Base-by-base conservation (phyloP, 2,329 filamentous ascomycete species). In the Alternaria triticina region DNA sequence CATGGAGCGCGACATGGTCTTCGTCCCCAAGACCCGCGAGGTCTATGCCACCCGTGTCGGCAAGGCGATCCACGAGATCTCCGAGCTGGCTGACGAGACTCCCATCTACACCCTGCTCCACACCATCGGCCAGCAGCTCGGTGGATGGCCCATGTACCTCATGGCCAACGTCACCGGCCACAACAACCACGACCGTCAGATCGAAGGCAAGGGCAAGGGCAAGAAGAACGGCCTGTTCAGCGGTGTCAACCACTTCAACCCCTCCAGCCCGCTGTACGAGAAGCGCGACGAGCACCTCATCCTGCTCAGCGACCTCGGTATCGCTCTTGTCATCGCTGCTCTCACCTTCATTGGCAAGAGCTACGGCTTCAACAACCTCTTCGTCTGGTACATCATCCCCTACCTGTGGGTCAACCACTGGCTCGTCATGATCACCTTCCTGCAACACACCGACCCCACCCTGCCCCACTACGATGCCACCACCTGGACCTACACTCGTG, bases 331-430 rank as follows among this genome's bases (percentile, higher is more conserved):
- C 59, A 83, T 83, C 59, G 83, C 86, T 64, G 84, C 82, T 55
- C 86, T 97, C 64, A 87, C 87, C 82, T 86, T 86, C 74, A 84
- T 97, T 70, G 90, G 90, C 74, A 89, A 89, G 81, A 91, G 82
- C 60, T 97, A 90, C 73, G 96, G 96, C 77, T 95, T 90, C 86
- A 80, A 85, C 78, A 98, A 97, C 85, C 85, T 98, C 80, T 83
- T 92, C 64, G 91, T 99, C 67, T 98, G 96, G 95, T 99, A 99
- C 84, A 89, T 94, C 77, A 78, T 96, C 62, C 96, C 96, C 40
- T 99, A 98, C 81, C 86, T 97, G 65, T 97, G 95, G 95, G 94
- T 97, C 60, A 97, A 98, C 88, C 94, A 97, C 88, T 98, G 95
- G 95, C 91, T 98, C 60, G 94, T 98, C 71, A 94, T 94, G 80